A percentile compares a stretch with the other conserved stretches of the same genome.
These are phyloP conservation scores for Ricinus communis DNA, from an alignment of 345 rosid species.

Conservation along the genomic window DNA sequence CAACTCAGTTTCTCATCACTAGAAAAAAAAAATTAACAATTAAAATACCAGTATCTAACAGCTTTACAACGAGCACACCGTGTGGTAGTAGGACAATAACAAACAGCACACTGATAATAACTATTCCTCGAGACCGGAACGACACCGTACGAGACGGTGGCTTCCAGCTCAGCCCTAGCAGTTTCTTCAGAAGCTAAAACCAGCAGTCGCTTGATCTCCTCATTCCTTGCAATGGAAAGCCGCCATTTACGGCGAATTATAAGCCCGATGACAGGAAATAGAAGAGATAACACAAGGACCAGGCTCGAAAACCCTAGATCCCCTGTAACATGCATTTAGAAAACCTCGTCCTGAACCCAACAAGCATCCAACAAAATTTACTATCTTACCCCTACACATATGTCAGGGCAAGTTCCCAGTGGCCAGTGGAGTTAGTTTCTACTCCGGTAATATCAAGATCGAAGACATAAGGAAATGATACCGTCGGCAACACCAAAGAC, in stretches of 20 bases:
- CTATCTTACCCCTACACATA: conserved; percentile 48
- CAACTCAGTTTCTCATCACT: no score
- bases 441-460: conserved; percentile 17
- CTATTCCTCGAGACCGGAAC: conserved; percentile 30
- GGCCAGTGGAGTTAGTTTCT: not conserved
- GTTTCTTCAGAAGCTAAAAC: conserved; percentile 80
- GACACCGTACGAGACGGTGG: conserved; percentile 43
- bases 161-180: conserved; percentile 82
- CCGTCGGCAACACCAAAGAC: conserved; percentile 1
- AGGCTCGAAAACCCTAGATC: conserved; percentile 90
- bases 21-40: not conserved
- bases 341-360: conserved; percentile 34
- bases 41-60: conserved; percentile 82
- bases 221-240: conserved; percentile 50
- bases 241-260: conserved; percentile 72
- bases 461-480: conserved; percentile 1
- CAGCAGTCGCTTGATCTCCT: conserved; percentile 75
- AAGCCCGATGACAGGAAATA: conserved; percentile 45
- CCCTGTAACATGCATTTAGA: conserved; percentile 70
- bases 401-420: conserved; percentile 27
- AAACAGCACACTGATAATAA: conserved; percentile 65
- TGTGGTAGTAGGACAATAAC: conserved; percentile 69
- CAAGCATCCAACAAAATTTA: conserved; percentile 41
- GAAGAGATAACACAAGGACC: conserved; percentile 53
- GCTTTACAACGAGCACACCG: conserved; percentile 86